Conservation (phyloP, 2,329 filamentous ascomycete genomes). For the Sclerotinia glacialis region DNA sequence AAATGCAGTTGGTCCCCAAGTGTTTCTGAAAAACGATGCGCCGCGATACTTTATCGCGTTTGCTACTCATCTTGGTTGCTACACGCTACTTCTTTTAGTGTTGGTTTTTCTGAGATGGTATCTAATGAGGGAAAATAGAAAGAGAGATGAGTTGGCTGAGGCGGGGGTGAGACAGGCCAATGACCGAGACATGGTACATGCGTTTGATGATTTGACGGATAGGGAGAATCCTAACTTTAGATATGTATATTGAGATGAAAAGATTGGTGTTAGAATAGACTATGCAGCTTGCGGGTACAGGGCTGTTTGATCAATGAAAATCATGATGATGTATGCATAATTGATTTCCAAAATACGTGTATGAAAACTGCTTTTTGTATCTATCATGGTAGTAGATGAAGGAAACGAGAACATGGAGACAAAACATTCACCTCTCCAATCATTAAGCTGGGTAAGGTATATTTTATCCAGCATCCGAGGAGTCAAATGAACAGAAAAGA, state of each 20-base stretch:
- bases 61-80: slow-evolving; percentile 52
- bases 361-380: not conserved
- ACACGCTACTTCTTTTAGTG: slow-evolving; percentile 29
- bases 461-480: slow-evolving; percentile 11
- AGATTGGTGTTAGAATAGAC: not conserved
- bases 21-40: slow-evolving; percentile 51
- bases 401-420: slow-evolving; percentile 1
- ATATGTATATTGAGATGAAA: slow-evolving; percentile 24
- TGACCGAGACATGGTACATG: slow-evolving; percentile 32
- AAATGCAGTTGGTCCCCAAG: slow-evolving; percentile 52
- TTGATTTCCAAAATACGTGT: not conserved
- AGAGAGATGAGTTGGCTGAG: slow-evolving; percentile 19
- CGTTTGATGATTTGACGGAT: slow-evolving; percentile 39
- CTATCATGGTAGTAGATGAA: not conserved
- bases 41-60: slow-evolving; percentile 54
- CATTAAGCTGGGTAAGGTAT: slow-evolving; percentile 17
- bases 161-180: not conserved
- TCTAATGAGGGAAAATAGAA: slow-evolving; percentile 19
- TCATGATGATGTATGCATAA: not conserved
- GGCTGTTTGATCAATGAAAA: not conserved
- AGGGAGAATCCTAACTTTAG: slow-evolving; percentile 35
- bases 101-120: slow-evolving; percentile 19
- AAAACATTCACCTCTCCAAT: not conserved
- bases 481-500: slow-evolving; percentile 14
- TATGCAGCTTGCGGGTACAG: not conserved